Conservation (phyloP, 106 monocot genomes). For the Ottelia alismoides region DNA sequence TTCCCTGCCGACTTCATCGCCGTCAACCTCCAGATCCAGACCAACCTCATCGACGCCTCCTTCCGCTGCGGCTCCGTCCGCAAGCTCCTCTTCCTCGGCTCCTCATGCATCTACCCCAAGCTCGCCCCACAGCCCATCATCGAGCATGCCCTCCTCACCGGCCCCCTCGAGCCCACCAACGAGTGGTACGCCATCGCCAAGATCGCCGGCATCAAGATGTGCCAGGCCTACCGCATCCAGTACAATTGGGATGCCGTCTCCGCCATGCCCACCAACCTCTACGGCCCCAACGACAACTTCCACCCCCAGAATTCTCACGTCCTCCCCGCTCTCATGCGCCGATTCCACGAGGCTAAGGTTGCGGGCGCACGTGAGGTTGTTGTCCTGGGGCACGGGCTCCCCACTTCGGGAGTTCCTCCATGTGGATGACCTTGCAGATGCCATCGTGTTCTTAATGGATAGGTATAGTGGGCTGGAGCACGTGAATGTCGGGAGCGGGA, state of each 20-base stretch:
- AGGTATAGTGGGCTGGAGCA: slow-evolving; percentile 46
- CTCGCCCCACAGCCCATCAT: too few relatives aligned
- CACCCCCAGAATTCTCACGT: too few relatives aligned
- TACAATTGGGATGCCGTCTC: slow-evolving; percentile 39
- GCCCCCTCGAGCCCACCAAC: slow-evolving; percentile 79
- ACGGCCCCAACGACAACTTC: slow-evolving; percentile 67
- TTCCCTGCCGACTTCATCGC: too few relatives aligned
- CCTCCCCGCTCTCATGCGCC: slow-evolving; percentile 48
- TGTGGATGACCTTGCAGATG: slow-evolving; percentile 63
- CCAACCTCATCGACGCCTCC: slow-evolving; percentile 60
- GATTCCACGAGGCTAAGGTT: slow-evolving; percentile 66
- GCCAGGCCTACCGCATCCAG: slow-evolving; percentile 64
- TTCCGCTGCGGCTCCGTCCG: slow-evolving; percentile 28
- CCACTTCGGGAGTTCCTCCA: slow-evolving; percentile 75
- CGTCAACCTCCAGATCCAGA: slow-evolving; percentile 77
- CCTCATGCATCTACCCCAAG: too few relatives aligned
- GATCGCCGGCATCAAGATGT: slow-evolving; percentile 79
- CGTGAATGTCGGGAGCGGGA: slow-evolving; percentile 67
- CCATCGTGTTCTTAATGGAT: slow-evolving; percentile 62
- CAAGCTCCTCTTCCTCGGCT: slow-evolving; percentile 62
- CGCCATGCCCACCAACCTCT: too few relatives aligned
- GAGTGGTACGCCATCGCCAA: slow-evolving; percentile 82
- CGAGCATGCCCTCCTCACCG: slow-evolving; percentile 46
- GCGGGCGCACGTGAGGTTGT: slow-evolving; percentile 34
- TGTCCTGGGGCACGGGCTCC: too few relatives aligned